Evolutionary conservation across 1,139 yeast genomes (phyloP), one percentile per base, ranked within the genome.

Genomic region (Candida sanyaensis): DNA sequence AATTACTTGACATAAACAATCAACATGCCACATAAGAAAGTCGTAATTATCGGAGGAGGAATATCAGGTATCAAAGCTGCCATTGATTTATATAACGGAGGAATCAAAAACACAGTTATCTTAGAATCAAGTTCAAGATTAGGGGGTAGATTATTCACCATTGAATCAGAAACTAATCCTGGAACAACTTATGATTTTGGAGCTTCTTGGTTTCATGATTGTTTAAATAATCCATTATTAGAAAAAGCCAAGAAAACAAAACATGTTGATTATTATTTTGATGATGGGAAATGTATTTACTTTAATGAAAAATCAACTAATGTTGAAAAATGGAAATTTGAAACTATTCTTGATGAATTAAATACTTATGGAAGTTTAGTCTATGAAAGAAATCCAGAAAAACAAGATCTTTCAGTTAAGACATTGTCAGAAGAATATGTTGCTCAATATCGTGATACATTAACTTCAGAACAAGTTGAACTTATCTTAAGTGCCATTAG

Each of bases 101-200:
- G 71, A 4, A 54, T 64, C n/a, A 47, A 45, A 24, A 58, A 64
- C 47, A 55, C 64, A 0, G 43, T 66, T 23, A 64, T 84, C 11
- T 51, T 85, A 4, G 91, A 85, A 55, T 86, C 87, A 0, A 68
- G 84, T 52, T 69, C 71, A 44, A 62, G 88, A 31, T 55, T 81
- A 2, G 91, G 91, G 6, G 91, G 91, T 1, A 62, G 87, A 49
- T 59, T 83, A n/a, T 56, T 66, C 17, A 57, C 68, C 6, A 51
- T 63, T 9, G 50, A 48, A 10, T 48, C 64, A 7, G 38, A 55
- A 5, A 33, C 46, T 7, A 45, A 57, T 40, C 46, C 51, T 1
- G 44, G 46, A 2, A 32, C 33, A 5, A 55, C 49, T 33, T 67
- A 60, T 47, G 72, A 67, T 45, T 51, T 65, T 36, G 72, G 72